Evolutionary conservation across 2,329 filamentous ascomycete species (phyloP).

Genomic region (Colletotrichum filicis): DNA sequence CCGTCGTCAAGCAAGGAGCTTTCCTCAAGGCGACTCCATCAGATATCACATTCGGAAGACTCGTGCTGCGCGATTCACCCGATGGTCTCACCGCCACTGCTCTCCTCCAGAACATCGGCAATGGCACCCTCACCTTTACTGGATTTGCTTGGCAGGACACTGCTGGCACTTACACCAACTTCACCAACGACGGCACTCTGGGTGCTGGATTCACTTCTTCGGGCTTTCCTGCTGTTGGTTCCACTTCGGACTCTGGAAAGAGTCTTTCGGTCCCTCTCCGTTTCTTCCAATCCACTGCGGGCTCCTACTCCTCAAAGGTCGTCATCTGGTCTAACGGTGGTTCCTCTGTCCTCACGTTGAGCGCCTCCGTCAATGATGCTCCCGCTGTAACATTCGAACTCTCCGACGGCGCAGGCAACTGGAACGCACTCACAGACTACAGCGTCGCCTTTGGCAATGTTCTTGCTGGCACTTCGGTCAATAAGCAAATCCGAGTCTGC

Average conservation of each 20-base stretch:
- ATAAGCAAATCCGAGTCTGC: slow-evolving; percentile 46
- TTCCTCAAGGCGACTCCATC: slow-evolving; percentile 49
- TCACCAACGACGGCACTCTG: slow-evolving; percentile 42
- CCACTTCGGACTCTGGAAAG: slow-evolving; percentile 43
- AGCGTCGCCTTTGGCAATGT: slow-evolving; percentile 47
- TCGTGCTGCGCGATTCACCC: slow-evolving; percentile 46
- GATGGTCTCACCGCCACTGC: slow-evolving; percentile 38
- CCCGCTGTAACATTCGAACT: slow-evolving; percentile 48
- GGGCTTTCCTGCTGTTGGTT: slow-evolving; percentile 43
- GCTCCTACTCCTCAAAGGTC: slow-evolving; percentile 47
- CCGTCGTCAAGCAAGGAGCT: slow-evolving; percentile 47
- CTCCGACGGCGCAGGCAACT: slow-evolving; percentile 46
- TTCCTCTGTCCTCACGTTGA: slow-evolving; percentile 43
- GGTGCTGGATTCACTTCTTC: slow-evolving; percentile 46
- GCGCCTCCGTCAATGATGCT: slow-evolving; percentile 46
- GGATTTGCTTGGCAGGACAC: slow-evolving; percentile 47
- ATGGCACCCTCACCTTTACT: slow-evolving; percentile 46
- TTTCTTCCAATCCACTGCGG: slow-evolving; percentile 46
- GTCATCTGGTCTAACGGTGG: slow-evolving; percentile 50
- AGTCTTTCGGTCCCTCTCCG: slow-evolving; percentile 45
- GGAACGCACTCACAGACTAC: slow-evolving; percentile 35
- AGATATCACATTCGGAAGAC: slow-evolving; percentile 51
- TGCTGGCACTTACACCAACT: slow-evolving; percentile 43
- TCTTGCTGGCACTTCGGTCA: slow-evolving; percentile 41
- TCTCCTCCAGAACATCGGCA: slow-evolving; percentile 51